These are phyloP conservation scores for Harringtonia lauricola DNA, from an alignment of 2,329 filamentous ascomycete species.

Conservation along the genomic window DNA sequence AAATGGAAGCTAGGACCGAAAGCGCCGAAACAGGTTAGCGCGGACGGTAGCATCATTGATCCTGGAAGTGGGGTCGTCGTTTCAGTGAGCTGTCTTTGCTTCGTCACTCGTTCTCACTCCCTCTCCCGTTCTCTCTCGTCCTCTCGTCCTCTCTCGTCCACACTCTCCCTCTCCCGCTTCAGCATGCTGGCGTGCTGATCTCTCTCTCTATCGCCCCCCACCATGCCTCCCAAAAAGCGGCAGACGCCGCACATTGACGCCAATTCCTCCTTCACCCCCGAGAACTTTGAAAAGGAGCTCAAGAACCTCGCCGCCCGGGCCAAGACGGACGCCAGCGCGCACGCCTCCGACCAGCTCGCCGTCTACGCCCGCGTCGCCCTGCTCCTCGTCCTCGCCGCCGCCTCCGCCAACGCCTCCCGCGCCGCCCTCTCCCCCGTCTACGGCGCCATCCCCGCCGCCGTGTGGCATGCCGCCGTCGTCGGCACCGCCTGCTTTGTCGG, in stretches of 20 bases:
- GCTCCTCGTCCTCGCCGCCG: conserved; percentile 47
- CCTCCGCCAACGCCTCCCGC: conserved; percentile 61
- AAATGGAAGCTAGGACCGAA: background rate
- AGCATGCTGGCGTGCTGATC: too few species aligned
- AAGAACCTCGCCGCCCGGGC: conserved; percentile 36
- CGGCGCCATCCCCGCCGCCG: conserved; percentile 66
- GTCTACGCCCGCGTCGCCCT: conserved; percentile 29
- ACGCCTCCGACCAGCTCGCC: conserved; percentile 23
- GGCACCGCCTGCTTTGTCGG: conserved; percentile 58
- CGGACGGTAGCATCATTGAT: too few species aligned
- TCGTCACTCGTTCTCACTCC: background rate
- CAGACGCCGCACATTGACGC: conserved; percentile 24
- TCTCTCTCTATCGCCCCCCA: background rate
- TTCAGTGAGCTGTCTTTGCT: background rate
- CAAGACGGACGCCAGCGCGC: conserved; percentile 20
- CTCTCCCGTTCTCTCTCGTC: background rate
- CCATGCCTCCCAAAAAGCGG: conserved; percentile 9
- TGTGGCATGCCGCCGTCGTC: conserved; percentile 59
- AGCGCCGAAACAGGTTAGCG: too few species aligned
- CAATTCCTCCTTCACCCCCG: conserved; percentile 31
- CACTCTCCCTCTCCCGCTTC: background rate
- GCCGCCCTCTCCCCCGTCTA: conserved; percentile 78
- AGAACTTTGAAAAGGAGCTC: conserved; percentile 43
- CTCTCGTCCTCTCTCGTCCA: background rate
- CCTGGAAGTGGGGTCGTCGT: too few species aligned